These are phyloP conservation scores for Sordariomycetes sp. DNA, from an alignment of 2,329 filamentous ascomycete genomes.

Conservation along the genomic window DNA sequence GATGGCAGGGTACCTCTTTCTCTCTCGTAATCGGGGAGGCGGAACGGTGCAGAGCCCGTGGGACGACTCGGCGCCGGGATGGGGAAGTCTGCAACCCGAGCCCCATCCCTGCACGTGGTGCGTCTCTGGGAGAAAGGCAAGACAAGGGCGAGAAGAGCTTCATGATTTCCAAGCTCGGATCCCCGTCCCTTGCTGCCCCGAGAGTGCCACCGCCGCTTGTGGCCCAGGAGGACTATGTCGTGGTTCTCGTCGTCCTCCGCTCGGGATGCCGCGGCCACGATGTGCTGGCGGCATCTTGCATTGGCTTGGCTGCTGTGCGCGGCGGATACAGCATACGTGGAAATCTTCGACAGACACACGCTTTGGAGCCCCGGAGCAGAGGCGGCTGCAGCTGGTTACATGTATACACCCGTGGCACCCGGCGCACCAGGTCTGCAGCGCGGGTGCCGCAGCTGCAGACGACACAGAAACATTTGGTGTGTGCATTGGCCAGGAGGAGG, in stretches of 20 bases:
- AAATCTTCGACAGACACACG: neutral
- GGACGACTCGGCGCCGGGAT: neutral
- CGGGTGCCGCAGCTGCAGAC: neutral
- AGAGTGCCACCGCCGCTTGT: neutral
- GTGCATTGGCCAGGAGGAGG: neutral
- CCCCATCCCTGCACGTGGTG: neutral
- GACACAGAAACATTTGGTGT: neutral
- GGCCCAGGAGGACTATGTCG: neutral
- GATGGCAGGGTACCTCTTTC: neutral
- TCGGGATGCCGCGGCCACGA: neutral
- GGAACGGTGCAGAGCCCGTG: neutral
- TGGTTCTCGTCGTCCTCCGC: neutral
- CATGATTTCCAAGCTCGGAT: neutral
- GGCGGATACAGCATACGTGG: neutral
- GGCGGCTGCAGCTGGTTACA: neutral
- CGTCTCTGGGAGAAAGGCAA: neutral
- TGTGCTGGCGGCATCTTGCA: conserved; percentile 2
- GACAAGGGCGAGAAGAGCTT: neutral
- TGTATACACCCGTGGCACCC: neutral
- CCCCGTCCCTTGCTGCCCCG: neutral
- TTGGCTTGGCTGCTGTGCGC: neutral
- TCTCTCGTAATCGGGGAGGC: neutral
- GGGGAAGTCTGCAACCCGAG: neutral
- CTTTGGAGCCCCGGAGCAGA: neutral
- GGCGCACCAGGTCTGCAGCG: neutral